These are phyloP conservation scores for Salvia sclarea DNA, from an alignment of 305 asterid genomes.

Conservation along the genomic window DNA sequence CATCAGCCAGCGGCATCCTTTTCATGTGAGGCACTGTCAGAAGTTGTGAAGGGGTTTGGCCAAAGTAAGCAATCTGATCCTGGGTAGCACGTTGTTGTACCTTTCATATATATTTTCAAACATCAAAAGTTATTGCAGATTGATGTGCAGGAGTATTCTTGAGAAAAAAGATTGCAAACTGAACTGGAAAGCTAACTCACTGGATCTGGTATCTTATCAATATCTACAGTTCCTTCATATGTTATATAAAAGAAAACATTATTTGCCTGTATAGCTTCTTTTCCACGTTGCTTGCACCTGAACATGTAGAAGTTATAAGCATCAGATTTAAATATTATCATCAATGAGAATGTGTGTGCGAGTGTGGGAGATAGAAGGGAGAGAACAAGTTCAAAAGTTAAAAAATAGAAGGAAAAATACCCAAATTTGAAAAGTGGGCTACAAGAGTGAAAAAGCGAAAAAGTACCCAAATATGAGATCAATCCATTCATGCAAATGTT, in stretches of 20 bases:
- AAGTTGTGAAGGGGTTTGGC: slow-evolving; percentile 99
- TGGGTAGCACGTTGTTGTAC: slow-evolving; percentile 93
- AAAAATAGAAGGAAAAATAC: background rate
- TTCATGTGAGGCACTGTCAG: slow-evolving; percentile 90
- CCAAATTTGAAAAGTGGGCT: slow-evolving; percentile 20
- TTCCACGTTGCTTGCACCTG: slow-evolving; percentile 98
- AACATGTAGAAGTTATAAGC: slow-evolving; percentile 32
- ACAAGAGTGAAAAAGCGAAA: slow-evolving; percentile 17
- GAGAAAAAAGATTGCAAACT: slow-evolving; percentile 13
- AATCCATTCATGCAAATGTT: slow-evolving; percentile 94
- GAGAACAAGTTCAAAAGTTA: background rate
- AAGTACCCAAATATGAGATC: slow-evolving; percentile 96
- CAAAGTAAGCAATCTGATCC: slow-evolving; percentile 98
- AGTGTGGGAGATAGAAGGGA: background rate
- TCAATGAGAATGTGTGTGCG: background rate
- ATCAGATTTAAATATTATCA: slow-evolving; percentile 28
- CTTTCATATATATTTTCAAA: slow-evolving; percentile 46
- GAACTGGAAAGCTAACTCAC: slow-evolving; percentile 55
- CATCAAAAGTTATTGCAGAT: slow-evolving; percentile 27
- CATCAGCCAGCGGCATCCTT: slow-evolving; percentile 79
- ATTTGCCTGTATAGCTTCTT: slow-evolving; percentile 92
- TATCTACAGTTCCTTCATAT: slow-evolving; percentile 97
- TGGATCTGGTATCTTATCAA: slow-evolving; percentile 89
- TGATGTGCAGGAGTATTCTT: slow-evolving; percentile 21
- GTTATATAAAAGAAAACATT: slow-evolving; percentile 97